Evolutionary conservation across 2,329 filamentous ascomycete genomes (phyloP).

Genomic region (Aspergillus versicolor): DNA sequence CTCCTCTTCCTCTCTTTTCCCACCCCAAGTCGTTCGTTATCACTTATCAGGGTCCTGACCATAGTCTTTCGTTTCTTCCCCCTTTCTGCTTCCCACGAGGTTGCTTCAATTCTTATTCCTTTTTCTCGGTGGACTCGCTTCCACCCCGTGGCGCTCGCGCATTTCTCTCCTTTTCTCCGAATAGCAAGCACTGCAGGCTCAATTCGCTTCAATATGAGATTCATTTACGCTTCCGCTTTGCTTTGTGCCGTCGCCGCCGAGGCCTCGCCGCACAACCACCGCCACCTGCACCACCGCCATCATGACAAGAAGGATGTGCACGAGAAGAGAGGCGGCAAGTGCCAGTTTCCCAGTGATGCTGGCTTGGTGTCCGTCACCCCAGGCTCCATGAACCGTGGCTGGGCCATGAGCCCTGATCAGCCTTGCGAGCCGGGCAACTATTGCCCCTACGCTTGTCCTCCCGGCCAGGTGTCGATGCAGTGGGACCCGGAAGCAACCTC

Average conservation of each 20-base stretch:
- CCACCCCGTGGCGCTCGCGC: slow-evolving; percentile 1
- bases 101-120: not conserved
- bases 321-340: slow-evolving; percentile 57
- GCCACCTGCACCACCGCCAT: slow-evolving; percentile 20
- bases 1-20: slow-evolving; percentile 12
- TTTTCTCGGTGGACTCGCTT: slow-evolving; percentile 4
- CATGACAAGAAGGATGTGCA: slow-evolving; percentile 25
- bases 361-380: slow-evolving; percentile 70
- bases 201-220: slow-evolving; percentile 31
- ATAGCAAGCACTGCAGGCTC: slow-evolving; percentile 1
- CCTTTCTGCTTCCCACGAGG: not conserved
- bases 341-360: slow-evolving; percentile 65
- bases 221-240: slow-evolving; percentile 34
- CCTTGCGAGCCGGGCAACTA: slow-evolving; percentile 65
- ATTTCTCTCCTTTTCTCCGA: slow-evolving; percentile 1
- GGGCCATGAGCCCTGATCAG: slow-evolving; percentile 77
- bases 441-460: slow-evolving; percentile 74
- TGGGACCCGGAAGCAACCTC: slow-evolving; percentile 69
- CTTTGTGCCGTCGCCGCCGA: slow-evolving; percentile 38
- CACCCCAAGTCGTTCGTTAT: slow-evolving; percentile 27
- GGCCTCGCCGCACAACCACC: slow-evolving; percentile 31
- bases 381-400: slow-evolving; percentile 65
- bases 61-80: slow-evolving; percentile 21
- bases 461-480: slow-evolving; percentile 74
- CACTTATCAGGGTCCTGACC: slow-evolving; percentile 24